A percentile compares a stretch with the other conserved stretches of the same genome.
Conservation (phyloP, 306 rosid genomes). For the Quercus engelmannii region DNA sequence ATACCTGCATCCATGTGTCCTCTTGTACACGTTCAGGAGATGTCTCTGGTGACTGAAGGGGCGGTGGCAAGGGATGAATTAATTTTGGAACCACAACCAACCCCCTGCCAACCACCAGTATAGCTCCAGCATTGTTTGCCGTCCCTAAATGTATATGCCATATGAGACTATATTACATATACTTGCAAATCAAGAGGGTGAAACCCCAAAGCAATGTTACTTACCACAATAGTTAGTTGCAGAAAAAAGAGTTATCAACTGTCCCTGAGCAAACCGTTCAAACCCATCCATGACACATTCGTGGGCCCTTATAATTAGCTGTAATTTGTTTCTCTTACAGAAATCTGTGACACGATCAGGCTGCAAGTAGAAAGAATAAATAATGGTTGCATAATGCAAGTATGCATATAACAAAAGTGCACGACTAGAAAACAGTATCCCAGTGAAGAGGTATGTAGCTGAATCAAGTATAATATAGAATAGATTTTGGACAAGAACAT, state of each 20-base stretch:
- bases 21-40: conserved; percentile 90
- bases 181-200: conserved; percentile 1
- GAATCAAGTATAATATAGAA: background rate
- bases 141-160: conserved; percentile 54
- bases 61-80: conserved; percentile 97
- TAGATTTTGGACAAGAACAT: background rate
- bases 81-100: conserved; percentile 98
- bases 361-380: conserved; percentile 47
- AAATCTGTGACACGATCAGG: conserved; percentile 97
- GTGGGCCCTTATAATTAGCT: conserved; percentile 96
- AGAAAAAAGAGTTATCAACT: conserved; percentile 93
- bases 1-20: conserved; percentile 98
- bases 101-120: conserved; percentile 96
- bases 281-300: conserved; percentile 99
- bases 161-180: conserved; percentile 23
- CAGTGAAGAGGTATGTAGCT: background rate
- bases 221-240: conserved; percentile 98
- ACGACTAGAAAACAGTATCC: background rate
- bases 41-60: conserved; percentile 94
- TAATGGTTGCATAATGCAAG: conserved; percentile 10
- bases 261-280: conserved; percentile 99
- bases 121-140: conserved; percentile 99
- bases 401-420: background rate
- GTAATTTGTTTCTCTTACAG: conserved; percentile 93
- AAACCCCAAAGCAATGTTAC: conserved; percentile 18